These are phyloP conservation scores for Sarocladium brachiariae DNA, from an alignment of 2,329 filamentous ascomycete genomes.

Conservation along the genomic window DNA sequence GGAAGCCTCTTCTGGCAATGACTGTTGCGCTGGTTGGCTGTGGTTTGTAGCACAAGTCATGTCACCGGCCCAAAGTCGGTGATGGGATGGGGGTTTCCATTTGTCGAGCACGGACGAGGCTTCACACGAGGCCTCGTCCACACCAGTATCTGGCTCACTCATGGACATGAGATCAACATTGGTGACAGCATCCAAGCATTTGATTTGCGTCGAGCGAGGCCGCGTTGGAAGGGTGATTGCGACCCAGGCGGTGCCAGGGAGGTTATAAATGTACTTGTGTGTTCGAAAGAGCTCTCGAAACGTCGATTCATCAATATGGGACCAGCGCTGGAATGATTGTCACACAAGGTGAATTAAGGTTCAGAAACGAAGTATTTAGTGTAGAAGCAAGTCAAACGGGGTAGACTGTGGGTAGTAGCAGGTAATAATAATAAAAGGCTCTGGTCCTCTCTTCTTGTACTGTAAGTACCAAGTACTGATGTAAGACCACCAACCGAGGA, in stretches of 20 bases:
- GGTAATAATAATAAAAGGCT: too few species aligned
- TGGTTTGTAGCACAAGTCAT: not conserved
- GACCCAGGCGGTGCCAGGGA: not conserved
- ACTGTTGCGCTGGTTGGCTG: too few species aligned
- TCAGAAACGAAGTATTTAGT: not conserved
- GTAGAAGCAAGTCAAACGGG: not conserved
- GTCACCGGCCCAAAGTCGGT: too few species aligned
- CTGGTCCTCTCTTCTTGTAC: too few species aligned
- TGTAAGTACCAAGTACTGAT: too few species aligned
- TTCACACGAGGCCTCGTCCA: slow-evolving; percentile 1
- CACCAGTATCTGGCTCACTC: not conserved
- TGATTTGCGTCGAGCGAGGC: too few species aligned
- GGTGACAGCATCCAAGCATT: not conserved
- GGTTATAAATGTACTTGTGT: too few species aligned
- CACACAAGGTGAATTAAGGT: not conserved
- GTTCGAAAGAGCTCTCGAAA: too few species aligned
- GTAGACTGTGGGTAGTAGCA: too few species aligned
- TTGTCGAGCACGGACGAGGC: not conserved
- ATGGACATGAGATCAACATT: not conserved
- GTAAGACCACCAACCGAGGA: not conserved
- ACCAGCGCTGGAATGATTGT: too few species aligned
- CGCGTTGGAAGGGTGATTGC: not conserved
- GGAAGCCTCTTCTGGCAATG: too few species aligned
- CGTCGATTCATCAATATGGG: too few species aligned
- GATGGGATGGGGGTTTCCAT: not conserved